Evolutionary conservation across 2,329 filamentous ascomycete species (phyloP).

Genomic region (Talaromyces rugulosus): DNA sequence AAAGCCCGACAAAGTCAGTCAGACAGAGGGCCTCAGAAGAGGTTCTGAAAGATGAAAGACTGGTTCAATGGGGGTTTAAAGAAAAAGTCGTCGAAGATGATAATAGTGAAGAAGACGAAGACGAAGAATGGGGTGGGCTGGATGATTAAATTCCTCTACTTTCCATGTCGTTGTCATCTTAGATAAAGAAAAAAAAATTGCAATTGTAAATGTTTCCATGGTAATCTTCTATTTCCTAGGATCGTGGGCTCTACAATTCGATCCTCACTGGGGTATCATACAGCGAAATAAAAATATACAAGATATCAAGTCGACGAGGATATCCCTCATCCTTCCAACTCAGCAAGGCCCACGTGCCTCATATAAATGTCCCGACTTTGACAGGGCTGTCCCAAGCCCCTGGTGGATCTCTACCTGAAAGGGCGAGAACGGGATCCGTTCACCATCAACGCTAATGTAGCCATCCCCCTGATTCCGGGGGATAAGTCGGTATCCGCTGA

Average conservation of each 20-base stretch:
- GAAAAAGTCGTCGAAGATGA: constrained; percentile 38
- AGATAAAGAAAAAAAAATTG: not conserved
- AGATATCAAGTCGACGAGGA: not conserved
- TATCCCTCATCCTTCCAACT: constrained; percentile 4
- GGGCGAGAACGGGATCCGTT: constrained; percentile 77
- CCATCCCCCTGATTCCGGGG: constrained; percentile 68
- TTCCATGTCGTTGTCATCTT: not conserved
- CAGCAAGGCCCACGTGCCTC: constrained; percentile 50
- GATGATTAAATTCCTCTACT: constrained; percentile 1
- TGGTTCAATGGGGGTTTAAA: constrained; percentile 56
- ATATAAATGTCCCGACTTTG: constrained; percentile 66
- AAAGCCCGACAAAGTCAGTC: constrained; percentile 66
- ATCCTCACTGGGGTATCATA: not conserved
- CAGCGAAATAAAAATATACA: not conserved
- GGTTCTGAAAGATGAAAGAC: constrained; percentile 66
- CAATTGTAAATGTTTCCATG: not conserved
- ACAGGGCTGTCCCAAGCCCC: constrained; percentile 78
- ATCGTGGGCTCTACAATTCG: not conserved
- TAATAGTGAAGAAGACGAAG: constrained; percentile 35
- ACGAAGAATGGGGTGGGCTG: constrained; percentile 28
- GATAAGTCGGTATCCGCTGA: constrained; percentile 79
- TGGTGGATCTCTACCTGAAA: constrained; percentile 89
- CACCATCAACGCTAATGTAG: constrained; percentile 92
- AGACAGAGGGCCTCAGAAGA: constrained; percentile 62
- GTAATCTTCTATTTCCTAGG: not conserved